Evolutionary conservation across 257 asterid genomes (phyloP), one percentile per base, ranked within the genome.

Genomic region (Paulownia fortunei): DNA sequence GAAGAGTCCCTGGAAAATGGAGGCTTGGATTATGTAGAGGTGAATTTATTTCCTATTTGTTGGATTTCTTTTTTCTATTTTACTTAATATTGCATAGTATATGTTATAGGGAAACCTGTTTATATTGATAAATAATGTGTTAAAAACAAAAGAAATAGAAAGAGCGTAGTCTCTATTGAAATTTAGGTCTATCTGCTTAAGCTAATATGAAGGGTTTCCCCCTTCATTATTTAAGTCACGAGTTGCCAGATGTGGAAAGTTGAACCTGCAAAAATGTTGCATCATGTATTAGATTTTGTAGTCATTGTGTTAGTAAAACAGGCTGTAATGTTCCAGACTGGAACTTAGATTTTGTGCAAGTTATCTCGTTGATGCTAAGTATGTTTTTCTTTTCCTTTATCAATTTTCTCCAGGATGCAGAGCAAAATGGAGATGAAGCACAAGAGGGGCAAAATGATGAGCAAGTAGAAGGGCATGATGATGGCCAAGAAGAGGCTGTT

Each of bases 401-500:
- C 72, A n/a, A 30, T 47, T 49, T 70, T 78, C 32, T 52, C 42
- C 76, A 84, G 92, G 92, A 72, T 64, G 85, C 78, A 16, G 92
- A 84, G 72, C 93, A 89, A 80, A 86, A 86, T 81, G 97, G 88
- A 54, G 90, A 87, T 46, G 97, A 76, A 84, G 86, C 78, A 78
- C 88, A 84, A 72, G 94, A 89, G 59, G 86, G 69, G 63, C 90
- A 82, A 64, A 86, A 83, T 59, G 87, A 78, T 18, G 84, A 79
- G 37, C 85, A 82, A 55, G 85, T 69, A 32, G 96, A 88, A 73
- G 94, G 80, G 65, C 96, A 80, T 67, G 92, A 87, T 54, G 96
- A 86, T 79, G 82, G 87, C 78, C 97, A 85, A 80, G 98, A 93
- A 82, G 98, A 90, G 90, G 90, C 92, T 77, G 92, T 92, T 51